A percentile compares a stretch with the other conserved stretches of the same genome.
Evolutionary conservation across 768 basidiomycete genomes (phyloP).

Genomic region (Imleria badia): DNA sequence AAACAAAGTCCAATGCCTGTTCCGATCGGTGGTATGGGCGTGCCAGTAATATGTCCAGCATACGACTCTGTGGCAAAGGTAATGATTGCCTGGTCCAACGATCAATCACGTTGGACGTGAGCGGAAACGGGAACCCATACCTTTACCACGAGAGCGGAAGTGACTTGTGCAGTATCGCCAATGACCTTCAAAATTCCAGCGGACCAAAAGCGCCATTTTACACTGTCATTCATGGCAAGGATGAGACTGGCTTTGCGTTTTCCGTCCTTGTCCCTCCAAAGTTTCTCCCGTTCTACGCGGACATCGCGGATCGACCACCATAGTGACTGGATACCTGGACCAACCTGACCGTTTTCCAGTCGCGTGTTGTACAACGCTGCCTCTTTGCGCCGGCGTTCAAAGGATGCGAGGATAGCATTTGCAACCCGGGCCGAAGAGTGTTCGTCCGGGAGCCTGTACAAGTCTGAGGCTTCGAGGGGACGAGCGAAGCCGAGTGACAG

Average conservation of each 20-base stretch:
- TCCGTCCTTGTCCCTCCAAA: conserved; percentile 65
- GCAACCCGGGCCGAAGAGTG: conserved; percentile 62
- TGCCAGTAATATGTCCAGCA: conserved; percentile 39
- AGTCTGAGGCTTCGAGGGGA: conserved; percentile 76
- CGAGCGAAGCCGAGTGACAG: conserved; percentile 75
- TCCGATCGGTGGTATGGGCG: conserved; percentile 42
- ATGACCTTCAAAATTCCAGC: conserved; percentile 57
- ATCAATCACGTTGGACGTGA: not conserved
- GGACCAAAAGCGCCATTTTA: conserved; percentile 79
- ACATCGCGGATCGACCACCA: conserved; percentile 60
- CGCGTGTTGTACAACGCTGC: conserved; percentile 72
- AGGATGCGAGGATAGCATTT: conserved; percentile 60
- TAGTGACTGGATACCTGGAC: conserved; percentile 50
- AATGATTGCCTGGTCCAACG: conserved; percentile 55
- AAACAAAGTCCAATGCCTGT: conserved; percentile 74
- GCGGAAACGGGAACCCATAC: conserved; percentile 36
- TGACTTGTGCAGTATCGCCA: conserved; percentile 72
- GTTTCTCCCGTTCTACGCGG: conserved; percentile 52
- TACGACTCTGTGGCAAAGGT: conserved; percentile 68
- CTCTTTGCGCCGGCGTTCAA: conserved; percentile 51
- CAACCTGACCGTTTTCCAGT: conserved; percentile 63
- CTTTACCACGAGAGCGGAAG: conserved; percentile 77
- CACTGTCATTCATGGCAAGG: conserved; percentile 72
- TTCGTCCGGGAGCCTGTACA: conserved; percentile 72
- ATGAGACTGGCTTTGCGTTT: conserved; percentile 61